phyloP scores from a whole-genome alignment of 1,284 basidiomycete genomes.

The Cerrena zonata region DNA sequence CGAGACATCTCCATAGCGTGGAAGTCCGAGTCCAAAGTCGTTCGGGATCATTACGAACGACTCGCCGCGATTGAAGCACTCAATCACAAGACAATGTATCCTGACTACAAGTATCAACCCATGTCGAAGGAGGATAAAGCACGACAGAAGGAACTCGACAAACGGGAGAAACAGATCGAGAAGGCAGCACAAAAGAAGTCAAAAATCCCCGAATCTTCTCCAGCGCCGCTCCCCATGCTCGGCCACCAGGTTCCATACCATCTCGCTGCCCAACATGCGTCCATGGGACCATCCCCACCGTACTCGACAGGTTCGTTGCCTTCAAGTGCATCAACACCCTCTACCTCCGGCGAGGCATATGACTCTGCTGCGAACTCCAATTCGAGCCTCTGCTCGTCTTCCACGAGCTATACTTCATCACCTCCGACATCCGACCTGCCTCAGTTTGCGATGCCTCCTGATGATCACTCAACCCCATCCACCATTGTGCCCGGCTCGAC shows the following conservation, averaged over 20 bases:
- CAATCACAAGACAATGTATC: slow-evolving; percentile 5
- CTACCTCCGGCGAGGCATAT: background rate
- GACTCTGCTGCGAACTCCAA: background rate
- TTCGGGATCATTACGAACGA: background rate
- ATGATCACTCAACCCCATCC: background rate
- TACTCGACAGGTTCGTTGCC: background rate
- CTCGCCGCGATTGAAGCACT: background rate
- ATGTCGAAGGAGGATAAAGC: slow-evolving; percentile 2
- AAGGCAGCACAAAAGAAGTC: background rate
- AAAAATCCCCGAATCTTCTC: background rate
- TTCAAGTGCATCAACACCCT: background rate
- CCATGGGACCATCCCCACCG: slow-evolving; percentile 1
- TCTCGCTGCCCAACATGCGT: background rate
- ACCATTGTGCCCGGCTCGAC: background rate
- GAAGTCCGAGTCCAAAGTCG: background rate
- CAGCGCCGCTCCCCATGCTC: too few species aligned
- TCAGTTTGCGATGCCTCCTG: background rate
- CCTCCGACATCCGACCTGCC: background rate
- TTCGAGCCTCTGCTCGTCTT: background rate
- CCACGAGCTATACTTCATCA: background rate
- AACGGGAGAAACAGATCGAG: background rate
- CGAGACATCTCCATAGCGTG: background rate
- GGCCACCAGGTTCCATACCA: background rate
- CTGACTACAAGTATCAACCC: slow-evolving; percentile 7
- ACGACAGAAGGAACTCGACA: background rate